These are phyloP conservation scores for Lagenaria siceraria DNA, from an alignment of 306 rosid genomes.

Conservation along the genomic window DNA sequence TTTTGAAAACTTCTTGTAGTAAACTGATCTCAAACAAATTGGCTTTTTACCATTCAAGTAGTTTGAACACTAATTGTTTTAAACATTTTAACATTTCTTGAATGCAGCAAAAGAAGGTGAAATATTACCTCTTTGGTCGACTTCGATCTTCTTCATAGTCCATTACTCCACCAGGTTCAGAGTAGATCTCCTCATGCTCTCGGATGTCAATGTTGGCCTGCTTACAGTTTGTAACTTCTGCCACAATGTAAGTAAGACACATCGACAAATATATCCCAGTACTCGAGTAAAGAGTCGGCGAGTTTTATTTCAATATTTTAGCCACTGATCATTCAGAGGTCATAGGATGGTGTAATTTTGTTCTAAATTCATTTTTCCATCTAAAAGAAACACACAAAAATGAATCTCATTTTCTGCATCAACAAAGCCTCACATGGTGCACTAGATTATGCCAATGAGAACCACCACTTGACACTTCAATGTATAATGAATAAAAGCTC, in stretches of 20 bases:
- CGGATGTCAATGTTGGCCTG: conserved; percentile 95
- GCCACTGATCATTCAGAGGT: conserved; percentile 8
- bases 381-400: not conserved
- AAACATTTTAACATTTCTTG: not conserved
- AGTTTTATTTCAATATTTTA: conserved; percentile 3
- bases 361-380: not conserved
- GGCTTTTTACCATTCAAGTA: not conserved
- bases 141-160: conserved; percentile 95
- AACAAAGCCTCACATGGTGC: not conserved
- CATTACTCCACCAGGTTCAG: conserved; percentile 99
- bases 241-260: conserved; percentile 98
- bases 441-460: not conserved
- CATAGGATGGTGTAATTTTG: not conserved
- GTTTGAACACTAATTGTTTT: not conserved
- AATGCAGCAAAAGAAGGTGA: not conserved
- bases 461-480: not conserved
- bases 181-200: conserved; percentile 96
- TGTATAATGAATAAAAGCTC: not conserved
- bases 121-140: conserved; percentile 79
- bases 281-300: conserved; percentile 8
- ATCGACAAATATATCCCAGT: conserved; percentile 75
- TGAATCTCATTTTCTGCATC: not conserved
- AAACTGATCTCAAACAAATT: not conserved
- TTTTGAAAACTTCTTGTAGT: not conserved
- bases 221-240: conserved; percentile 98